These are phyloP conservation scores for Imleria badia DNA, from an alignment of 768 basidiomycete species.

Conservation along the genomic window DNA sequence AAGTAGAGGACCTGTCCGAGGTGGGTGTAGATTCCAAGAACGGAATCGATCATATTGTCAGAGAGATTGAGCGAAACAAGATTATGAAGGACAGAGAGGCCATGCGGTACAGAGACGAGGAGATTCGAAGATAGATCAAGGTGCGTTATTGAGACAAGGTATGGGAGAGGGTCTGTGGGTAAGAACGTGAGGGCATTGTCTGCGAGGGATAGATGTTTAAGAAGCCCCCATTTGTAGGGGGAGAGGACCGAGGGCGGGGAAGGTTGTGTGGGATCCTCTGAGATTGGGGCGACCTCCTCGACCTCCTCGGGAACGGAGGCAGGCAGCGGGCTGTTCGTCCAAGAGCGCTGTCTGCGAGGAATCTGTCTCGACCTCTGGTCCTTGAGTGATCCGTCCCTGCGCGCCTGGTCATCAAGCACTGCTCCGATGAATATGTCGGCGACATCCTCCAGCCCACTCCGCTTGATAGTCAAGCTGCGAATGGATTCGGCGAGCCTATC, in stretches of 20 bases:
- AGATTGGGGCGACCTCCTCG: constrained; percentile 24
- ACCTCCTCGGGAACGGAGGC: constrained; percentile 56
- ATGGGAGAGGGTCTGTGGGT: constrained; percentile 62
- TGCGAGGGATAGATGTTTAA: constrained; percentile 73
- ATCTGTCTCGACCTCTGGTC: constrained; percentile 47
- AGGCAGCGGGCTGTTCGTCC: constrained; percentile 51
- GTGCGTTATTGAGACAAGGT: constrained; percentile 73
- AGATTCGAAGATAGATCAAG: constrained; percentile 92
- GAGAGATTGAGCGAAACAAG: constrained; percentile 92
- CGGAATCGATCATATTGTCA: constrained; percentile 97
- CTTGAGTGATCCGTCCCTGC: constrained; percentile 55
- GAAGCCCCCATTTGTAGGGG: constrained; percentile 67
- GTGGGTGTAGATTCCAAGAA: constrained; percentile 81
- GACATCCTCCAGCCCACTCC: constrained; percentile 81
- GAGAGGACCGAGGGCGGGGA: constrained; percentile 45
- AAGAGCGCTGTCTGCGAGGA: constrained; percentile 45
- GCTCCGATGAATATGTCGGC: constrained; percentile 73
- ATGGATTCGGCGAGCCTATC: constrained; percentile 71
- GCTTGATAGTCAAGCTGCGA: constrained; percentile 69
- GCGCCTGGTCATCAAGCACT: constrained; percentile 71
- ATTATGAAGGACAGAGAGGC: constrained; percentile 69
- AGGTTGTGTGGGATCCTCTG: constrained; percentile 20
- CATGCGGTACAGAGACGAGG: constrained; percentile 82
- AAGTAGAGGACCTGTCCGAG: constrained; percentile 76
- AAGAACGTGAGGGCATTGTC: constrained; percentile 83